Base-by-base conservation (phyloP, 1,284 basidiomycete genomes). In the Ganoderma sp. region DNA sequence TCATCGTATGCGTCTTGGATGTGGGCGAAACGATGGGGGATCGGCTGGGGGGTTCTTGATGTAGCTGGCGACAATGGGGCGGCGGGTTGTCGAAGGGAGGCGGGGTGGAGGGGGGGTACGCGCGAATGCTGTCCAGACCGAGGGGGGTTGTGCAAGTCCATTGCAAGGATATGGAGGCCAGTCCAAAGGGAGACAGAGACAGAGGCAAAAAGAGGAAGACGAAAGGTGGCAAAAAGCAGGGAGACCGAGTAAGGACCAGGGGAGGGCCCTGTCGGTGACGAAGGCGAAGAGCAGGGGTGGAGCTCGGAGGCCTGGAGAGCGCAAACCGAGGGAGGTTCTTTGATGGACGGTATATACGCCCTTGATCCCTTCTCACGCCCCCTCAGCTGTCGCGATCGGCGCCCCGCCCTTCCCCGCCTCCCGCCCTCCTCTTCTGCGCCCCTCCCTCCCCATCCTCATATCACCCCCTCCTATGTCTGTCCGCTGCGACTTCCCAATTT, bases 81-180 rank as follows among this genome's bases (percentile, higher is more conserved):
- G 61, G 76, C 70, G 50, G 75, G 71, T 39, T 63, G 71, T 61
- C 69, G 63, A 52, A 74, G 63, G 28, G 70, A 43, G 63, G 45
- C 45, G 17, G 62, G 67, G 50, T 61, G 63, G 60, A 69, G 57
- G 52, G 65, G 60, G 54, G 67, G 48, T 45, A 65, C 54, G 63
- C 71, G 67, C 4, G 68, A 70, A 63, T 76, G 70, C 68, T 76
- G 73, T 73, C 75, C 75, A 71, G 70, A 71, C 67, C 74, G 73
- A 63, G 68, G 56, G 71, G 70, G 69, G n/a, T n/a, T 70, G 41
- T 75, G 67, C 65, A 68, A 67, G 73, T 77, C 74, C 78, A 76
- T 75, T 73, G 75, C 75, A 77, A 34, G 70, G 74, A 73, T 25
- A 73, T 74, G 75, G 78, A 78, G 73, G 73, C 79, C 78, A 74